phyloP scores from a whole-genome alignment of 495 filamentous ascomycete genomes.

The Lichenothelia convexa region DNA sequence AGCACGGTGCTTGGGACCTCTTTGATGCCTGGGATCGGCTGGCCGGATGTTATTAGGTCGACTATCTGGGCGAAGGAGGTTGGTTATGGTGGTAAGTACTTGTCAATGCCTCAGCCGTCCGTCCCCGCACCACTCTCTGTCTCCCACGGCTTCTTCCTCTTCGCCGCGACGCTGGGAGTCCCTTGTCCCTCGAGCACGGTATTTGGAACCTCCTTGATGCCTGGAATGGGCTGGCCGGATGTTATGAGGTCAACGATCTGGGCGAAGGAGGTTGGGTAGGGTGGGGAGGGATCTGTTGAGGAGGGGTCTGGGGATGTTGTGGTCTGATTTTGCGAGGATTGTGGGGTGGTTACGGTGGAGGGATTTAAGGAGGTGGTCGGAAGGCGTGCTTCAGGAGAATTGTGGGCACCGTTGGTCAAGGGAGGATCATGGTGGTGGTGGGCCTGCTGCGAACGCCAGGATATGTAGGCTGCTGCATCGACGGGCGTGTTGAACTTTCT shows the following conservation, averaged over 20 bases:
- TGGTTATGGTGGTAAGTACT: conserved; percentile 61
- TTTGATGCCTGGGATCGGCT: conserved; percentile 74
- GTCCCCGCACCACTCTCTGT: no score
- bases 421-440: not conserved
- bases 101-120: not conserved
- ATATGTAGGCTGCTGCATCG: conserved; percentile 26
- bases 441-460: conserved; percentile 13
- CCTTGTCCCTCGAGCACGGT: conserved; percentile 53
- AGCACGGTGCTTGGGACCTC: conserved; percentile 75
- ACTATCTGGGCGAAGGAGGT: conserved; percentile 77
- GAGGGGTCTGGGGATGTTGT: conserved; percentile 1
- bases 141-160: conserved; percentile 71
- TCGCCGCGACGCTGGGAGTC: conserved; percentile 29
- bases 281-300: conserved; percentile 11
- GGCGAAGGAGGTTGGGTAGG: conserved; percentile 74
- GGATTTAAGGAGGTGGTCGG: no score
- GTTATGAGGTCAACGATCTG: conserved; percentile 81
- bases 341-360: no score
- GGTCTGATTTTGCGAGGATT: conserved; percentile 1
- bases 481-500: conserved; percentile 20
- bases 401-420: not conserved
- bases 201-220: conserved; percentile 76
- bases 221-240: conserved; percentile 66
- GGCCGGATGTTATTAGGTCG: conserved; percentile 66
- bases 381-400: no score